phyloP scores from a whole-genome alignment of 148 eudicot species.

The Rhododendron kiyosumense region DNA sequence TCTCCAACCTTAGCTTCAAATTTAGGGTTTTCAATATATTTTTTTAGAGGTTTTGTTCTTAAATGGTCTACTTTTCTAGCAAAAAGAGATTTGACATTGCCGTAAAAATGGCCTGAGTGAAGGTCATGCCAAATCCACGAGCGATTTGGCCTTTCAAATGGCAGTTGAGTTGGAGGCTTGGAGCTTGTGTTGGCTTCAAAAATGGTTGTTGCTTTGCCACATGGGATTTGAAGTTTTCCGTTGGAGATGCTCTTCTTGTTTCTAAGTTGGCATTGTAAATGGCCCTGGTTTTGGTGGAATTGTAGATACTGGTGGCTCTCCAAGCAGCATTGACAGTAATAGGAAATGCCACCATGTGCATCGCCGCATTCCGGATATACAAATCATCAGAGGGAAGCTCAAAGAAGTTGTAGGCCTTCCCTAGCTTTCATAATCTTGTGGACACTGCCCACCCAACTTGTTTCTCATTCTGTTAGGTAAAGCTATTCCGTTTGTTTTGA shows the following conservation, averaged over 20 bases:
- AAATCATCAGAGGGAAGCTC: conserved; percentile 43
- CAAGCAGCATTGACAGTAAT: conserved; percentile 89
- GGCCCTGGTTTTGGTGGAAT: background rate
- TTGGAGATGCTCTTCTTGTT: background rate
- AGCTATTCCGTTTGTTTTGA: background rate
- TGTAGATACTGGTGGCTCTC: conserved; percentile 78
- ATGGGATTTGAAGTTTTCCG: background rate
- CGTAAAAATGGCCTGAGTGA: background rate
- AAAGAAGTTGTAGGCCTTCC: conserved; percentile 28
- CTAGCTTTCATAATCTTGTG: background rate
- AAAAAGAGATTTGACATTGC: background rate
- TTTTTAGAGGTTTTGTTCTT: background rate
- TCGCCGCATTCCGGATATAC: conserved; percentile 88
- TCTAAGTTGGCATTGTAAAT: background rate
- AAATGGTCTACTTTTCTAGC: background rate
- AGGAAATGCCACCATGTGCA: conserved; percentile 81
- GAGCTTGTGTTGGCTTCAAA: background rate
- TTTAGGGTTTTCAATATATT: background rate
- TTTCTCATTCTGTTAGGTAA: conserved; percentile 6
- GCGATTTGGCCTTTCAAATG: background rate
- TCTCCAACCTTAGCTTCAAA: background rate
- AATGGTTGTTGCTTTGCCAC: background rate
- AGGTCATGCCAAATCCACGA: background rate
- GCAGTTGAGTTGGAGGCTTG: background rate
- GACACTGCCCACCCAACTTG: background rate